These are phyloP conservation scores for Leishmania arabica DNA, from an alignment of 208 protist genomes.

Conservation along the genomic window DNA sequence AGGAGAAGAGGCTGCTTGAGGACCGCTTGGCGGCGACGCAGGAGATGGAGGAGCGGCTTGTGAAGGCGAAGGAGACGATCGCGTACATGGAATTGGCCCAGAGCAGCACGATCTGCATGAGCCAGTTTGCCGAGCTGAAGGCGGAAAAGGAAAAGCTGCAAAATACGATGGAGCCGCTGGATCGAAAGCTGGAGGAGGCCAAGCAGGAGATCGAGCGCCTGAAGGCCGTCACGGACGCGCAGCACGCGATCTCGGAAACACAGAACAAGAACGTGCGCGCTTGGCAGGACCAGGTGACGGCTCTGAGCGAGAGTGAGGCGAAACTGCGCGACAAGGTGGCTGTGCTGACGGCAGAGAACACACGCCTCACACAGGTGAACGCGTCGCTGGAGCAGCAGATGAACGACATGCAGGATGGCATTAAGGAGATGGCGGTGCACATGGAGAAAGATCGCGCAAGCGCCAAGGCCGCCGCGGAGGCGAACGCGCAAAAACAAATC, in stretches of 20 bases:
- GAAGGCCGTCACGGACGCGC: conserved; percentile 55
- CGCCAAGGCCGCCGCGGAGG: conserved; percentile 47
- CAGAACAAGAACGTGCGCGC: conserved; percentile 72
- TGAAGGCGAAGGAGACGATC: conserved; percentile 90
- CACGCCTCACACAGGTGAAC: conserved; percentile 67
- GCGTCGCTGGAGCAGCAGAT: conserved; percentile 77
- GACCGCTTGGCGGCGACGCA: conserved; percentile 55
- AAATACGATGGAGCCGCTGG: conserved; percentile 68
- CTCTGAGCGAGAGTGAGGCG: conserved; percentile 56
- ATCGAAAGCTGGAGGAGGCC: conserved; percentile 68
- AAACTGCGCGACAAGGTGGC: conserved; percentile 62
- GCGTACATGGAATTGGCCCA: conserved; percentile 87
- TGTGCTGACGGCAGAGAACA: conserved; percentile 54
- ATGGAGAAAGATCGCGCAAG: conserved; percentile 63
- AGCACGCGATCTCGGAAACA: conserved; percentile 52
- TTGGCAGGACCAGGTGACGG: conserved; percentile 57
- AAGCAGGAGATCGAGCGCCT: conserved; percentile 69
- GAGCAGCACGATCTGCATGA: conserved; percentile 78
- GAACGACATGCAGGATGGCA: conserved; percentile 85
- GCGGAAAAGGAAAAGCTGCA: conserved; percentile 73
- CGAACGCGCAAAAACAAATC: conserved; percentile 52
- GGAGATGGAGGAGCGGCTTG: conserved; percentile 72
- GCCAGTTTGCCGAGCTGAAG: conserved; percentile 80
- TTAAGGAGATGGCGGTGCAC: conserved; percentile 83
- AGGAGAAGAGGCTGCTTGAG: conserved; percentile 60